A percentile compares a stretch with the other conserved stretches of the same genome.
phyloP scores from a whole-genome alignment of 176 grass and related monocot species.

The Miscanthus lutarioriparius region DNA sequence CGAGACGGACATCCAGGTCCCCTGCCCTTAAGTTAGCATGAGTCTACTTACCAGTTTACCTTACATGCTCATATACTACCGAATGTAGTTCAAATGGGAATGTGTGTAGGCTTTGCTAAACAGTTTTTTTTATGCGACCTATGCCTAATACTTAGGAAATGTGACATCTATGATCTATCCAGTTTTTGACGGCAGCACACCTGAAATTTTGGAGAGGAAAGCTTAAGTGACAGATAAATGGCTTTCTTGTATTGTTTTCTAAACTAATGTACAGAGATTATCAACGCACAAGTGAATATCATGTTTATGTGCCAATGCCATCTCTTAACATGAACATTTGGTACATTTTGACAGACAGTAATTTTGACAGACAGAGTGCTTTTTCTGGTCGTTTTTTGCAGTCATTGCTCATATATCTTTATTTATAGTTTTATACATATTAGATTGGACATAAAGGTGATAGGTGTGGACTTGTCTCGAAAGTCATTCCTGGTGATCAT shows the following conservation, averaged over 20 bases:
- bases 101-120: neutral
- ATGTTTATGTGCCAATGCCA: neutral
- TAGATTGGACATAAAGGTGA: neutral
- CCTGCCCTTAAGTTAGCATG: constrained; percentile 61
- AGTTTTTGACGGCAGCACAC: constrained; percentile 6
- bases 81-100: constrained; percentile 10
- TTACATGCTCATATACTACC: neutral
- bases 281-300: neutral
- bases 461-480: neutral
- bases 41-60: constrained; percentile 1
- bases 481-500: neutral
- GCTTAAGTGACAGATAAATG: neutral
- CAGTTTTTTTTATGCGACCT: neutral
- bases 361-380: neutral
- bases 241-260: neutral
- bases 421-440: neutral
- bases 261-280: neutral
- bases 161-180: neutral
- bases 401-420: neutral
- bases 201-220: neutral
- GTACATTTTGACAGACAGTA: neutral
- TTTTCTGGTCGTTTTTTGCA: neutral
- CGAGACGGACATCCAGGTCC: constrained; percentile 18
- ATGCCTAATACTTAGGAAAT: neutral
- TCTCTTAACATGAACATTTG: neutral